A percentile compares a stretch with the other conserved stretches of the same genome.
phyloP scores from a whole-genome alignment of 305 asterid species.

The Solanum chacoense region DNA sequence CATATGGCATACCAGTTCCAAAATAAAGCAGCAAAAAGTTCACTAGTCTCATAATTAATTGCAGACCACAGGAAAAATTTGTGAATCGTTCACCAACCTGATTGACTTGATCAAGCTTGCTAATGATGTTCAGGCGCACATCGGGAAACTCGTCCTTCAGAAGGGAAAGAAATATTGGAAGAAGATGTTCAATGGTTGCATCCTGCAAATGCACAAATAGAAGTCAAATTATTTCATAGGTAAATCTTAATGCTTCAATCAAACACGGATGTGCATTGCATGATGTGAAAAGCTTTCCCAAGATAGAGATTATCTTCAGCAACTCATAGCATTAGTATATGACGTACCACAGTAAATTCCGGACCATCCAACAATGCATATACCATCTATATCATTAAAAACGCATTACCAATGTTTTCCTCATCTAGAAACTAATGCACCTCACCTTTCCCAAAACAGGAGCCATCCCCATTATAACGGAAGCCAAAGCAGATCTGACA shows the following conservation, averaged over 20 bases:
- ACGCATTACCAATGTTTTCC: background rate
- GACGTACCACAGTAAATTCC: background rate
- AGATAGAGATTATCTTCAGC: background rate
- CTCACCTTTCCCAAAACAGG: slow-evolving; percentile 83
- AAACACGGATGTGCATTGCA: background rate
- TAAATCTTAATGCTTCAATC: background rate
- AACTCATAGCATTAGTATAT: background rate
- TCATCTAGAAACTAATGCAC: background rate
- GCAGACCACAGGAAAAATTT: background rate
- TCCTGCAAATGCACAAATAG: slow-evolving; percentile 38
- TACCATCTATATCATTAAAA: background rate
- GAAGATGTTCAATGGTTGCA: slow-evolving; percentile 90
- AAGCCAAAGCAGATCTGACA: slow-evolving; percentile 90
- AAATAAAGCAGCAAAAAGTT: background rate
- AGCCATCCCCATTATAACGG: slow-evolving; percentile 96
- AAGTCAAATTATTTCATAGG: background rate
- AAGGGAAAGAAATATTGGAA: slow-evolving; percentile 86
- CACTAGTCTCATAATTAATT: background rate
- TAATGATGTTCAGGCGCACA: slow-evolving; percentile 78
- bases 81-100: slow-evolving; percentile 33
- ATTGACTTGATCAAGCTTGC: slow-evolving; percentile 89
- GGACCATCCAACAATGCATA: background rate
- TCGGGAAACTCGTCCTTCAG: slow-evolving; percentile 91
- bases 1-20: background rate
- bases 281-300: background rate